phyloP scores from a whole-genome alignment of 2,329 filamentous ascomycete species.

The Microdochium paspali region DNA sequence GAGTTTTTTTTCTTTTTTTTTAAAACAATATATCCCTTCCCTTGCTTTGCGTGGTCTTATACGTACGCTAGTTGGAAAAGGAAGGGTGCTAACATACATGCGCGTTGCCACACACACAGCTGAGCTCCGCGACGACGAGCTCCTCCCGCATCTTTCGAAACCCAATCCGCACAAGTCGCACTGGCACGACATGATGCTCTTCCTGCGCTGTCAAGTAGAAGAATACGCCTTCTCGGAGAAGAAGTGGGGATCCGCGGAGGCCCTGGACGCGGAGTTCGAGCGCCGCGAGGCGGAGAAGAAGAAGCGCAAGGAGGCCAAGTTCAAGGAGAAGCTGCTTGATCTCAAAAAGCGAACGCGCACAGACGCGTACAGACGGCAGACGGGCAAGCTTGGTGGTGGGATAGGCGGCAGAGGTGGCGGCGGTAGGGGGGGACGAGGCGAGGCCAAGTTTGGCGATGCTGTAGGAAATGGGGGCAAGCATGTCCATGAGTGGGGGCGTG shows the following conservation, averaged over 20 bases:
- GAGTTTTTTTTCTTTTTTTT: conserved; percentile 24
- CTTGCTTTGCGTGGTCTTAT: no score
- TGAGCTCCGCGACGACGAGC: conserved; percentile 78
- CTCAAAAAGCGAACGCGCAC: conserved; percentile 89
- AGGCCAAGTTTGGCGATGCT: conserved; percentile 65
- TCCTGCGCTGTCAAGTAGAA: conserved; percentile 86
- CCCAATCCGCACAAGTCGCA: conserved; percentile 94
- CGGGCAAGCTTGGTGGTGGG: conserved; percentile 37
- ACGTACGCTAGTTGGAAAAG: no score
- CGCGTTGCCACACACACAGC: conserved; percentile 39
- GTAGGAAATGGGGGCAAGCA: conserved; percentile 62
- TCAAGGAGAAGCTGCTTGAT: conserved; percentile 79
- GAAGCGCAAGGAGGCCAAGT: conserved; percentile 79
- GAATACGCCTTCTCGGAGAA: conserved; percentile 74
- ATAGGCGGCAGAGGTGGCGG: conserved; percentile 28
- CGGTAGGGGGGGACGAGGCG: conserved; percentile 13
- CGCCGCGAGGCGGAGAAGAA: conserved; percentile 72
- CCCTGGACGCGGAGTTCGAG: conserved; percentile 81
- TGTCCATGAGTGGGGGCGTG: conserved; percentile 77
- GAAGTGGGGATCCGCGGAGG: conserved; percentile 87
- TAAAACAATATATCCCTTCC: neutral
- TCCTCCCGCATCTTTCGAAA: conserved; percentile 78
- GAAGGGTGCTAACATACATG: no score
- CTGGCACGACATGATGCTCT: conserved; percentile 99
- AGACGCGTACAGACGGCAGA: conserved; percentile 73